A percentile compares a stretch with the other conserved stretches of the same genome.
Conservation (phyloP, 2,329 filamentous ascomycete species). For the Alternaria sp. region DNA sequence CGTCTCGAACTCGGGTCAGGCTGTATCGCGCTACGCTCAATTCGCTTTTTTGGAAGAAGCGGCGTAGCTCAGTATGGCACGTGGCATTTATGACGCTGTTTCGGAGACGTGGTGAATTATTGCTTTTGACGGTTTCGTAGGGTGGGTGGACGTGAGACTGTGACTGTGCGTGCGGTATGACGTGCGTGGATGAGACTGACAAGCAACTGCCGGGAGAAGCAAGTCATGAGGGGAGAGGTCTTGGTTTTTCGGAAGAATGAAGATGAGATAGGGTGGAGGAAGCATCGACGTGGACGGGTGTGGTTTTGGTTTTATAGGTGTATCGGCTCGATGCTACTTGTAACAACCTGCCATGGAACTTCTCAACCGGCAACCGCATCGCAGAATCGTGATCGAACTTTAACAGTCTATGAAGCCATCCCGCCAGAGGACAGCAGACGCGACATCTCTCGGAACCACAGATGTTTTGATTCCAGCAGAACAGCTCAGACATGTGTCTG, state of each 20-base stretch:
- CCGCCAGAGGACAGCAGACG: not conserved
- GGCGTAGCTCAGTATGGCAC: not conserved
- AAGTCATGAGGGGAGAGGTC: not conserved
- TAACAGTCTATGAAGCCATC: not conserved
- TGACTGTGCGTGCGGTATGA: not conserved
- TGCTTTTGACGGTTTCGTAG: not conserved
- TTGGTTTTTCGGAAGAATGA: not conserved
- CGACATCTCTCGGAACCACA: not conserved
- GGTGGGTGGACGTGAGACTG: not conserved
- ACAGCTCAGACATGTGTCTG: no score
- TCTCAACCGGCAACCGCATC: no score
- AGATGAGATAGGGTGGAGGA: not conserved
- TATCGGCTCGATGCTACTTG: not conserved
- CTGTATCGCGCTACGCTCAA: not conserved
- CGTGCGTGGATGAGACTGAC: not conserved
- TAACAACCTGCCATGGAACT: no score
- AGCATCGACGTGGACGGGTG: not conserved
- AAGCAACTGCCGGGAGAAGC: not conserved
- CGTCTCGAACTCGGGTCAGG: not conserved
- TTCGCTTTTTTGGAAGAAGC: not conserved
- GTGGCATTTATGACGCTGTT: not conserved
- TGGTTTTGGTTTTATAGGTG: not conserved
- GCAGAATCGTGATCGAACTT: no score
- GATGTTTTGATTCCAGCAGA: no score
- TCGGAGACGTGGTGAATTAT: not conserved